phyloP scores from a whole-genome alignment of 495 filamentous ascomycete species.

The Aspergillus nidulans region DNA sequence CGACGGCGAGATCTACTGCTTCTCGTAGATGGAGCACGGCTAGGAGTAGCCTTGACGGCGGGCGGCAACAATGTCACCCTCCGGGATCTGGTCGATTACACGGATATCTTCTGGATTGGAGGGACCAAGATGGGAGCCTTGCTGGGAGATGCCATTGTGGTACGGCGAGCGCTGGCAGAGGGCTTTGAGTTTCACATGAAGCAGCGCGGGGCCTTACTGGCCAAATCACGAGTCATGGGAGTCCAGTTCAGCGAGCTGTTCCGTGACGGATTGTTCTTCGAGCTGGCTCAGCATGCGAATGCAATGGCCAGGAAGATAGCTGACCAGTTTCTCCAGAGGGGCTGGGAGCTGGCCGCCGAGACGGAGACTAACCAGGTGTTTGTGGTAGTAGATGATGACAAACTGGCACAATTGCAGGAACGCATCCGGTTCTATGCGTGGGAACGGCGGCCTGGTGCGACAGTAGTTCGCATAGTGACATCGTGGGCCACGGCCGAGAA shows the following conservation, averaged over 20 bases:
- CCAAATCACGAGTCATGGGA: slow-evolving; percentile 39
- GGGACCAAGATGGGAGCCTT: slow-evolving; percentile 43
- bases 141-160: slow-evolving; percentile 41
- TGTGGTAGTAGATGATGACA: slow-evolving; percentile 21
- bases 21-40: slow-evolving; percentile 39
- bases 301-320: slow-evolving; percentile 29
- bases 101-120: slow-evolving; percentile 45
- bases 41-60: slow-evolving; percentile 36
- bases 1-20: slow-evolving; percentile 31
- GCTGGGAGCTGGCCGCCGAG: slow-evolving; percentile 4
- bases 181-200: slow-evolving; percentile 43
- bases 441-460: slow-evolving; percentile 24
- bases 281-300: slow-evolving; percentile 38
- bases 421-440: slow-evolving; percentile 34
- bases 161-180: slow-evolving; percentile 29
- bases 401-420: slow-evolving; percentile 23
- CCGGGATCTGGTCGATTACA: slow-evolving; percentile 34
- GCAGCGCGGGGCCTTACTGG: slow-evolving; percentile 41
- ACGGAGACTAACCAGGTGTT: slow-evolving; percentile 40
- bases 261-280: slow-evolving; percentile 34
- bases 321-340: background rate
- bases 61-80: slow-evolving; percentile 31
- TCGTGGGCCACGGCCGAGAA: slow-evolving; percentile 37
- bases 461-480: slow-evolving; percentile 31
- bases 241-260: slow-evolving; percentile 44